Conservation (phyloP, 169 alveolate species). For the Cryptosporidium ubiquitum region DNA sequence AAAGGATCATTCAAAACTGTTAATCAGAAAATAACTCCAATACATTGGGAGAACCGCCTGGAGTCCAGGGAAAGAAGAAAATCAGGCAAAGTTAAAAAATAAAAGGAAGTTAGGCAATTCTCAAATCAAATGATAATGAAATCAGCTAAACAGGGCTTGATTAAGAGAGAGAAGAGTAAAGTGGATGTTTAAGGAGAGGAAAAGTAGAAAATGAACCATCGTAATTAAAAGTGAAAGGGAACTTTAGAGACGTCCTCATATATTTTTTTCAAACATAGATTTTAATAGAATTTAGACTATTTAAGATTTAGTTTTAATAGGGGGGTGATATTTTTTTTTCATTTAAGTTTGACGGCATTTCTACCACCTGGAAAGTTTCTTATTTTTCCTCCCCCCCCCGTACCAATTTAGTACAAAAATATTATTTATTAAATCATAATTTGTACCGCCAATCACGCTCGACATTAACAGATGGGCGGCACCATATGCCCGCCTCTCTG, state of each 20-base stretch:
- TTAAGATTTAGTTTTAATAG: not conserved
- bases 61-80: not conserved
- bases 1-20: not conserved
- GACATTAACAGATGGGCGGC: not conserved
- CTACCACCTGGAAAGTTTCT: not conserved
- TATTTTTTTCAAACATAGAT: not conserved
- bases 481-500: not conserved
- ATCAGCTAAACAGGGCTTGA: too few relatives aligned
- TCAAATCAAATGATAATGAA: not conserved
- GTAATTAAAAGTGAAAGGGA: not conserved
- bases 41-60: not conserved
- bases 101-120: not conserved
- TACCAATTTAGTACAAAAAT: not conserved
- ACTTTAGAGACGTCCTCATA: not conserved
- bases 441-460: not conserved
- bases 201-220: not conserved
- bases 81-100: not conserved
- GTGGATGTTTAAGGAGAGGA: not conserved
- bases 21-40: not conserved
- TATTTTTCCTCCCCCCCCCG: not conserved
- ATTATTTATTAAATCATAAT: too few relatives aligned
- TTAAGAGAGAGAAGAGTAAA: not conserved
- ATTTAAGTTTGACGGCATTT: not conserved
- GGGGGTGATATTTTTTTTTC: not conserved
- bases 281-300: constrained; percentile 4